Evolutionary conservation across 2,329 filamentous ascomycete species (phyloP).

Genomic region (Botrytis cinerea): DNA sequence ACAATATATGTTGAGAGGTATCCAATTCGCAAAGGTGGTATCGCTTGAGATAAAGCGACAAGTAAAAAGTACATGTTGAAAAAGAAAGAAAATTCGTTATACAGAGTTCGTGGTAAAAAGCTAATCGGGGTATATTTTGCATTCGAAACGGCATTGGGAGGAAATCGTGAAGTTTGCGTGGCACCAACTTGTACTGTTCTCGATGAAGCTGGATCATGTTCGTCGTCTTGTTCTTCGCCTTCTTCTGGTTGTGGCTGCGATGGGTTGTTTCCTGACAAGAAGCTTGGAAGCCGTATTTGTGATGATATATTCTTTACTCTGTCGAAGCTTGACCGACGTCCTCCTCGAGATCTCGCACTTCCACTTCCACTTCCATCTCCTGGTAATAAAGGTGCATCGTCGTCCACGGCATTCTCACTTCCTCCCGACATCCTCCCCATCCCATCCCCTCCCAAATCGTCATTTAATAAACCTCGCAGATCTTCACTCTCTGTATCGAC

Average conservation of each 20-base stretch:
- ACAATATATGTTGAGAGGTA: constrained; percentile 95
- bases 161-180: constrained; percentile 72
- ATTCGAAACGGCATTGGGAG: constrained; percentile 90
- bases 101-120: constrained; percentile 90
- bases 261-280: constrained; percentile 53
- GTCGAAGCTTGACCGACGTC: constrained; percentile 44
- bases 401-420: constrained; percentile 58
- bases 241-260: constrained; percentile 35
- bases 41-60: constrained; percentile 89
- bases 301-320: constrained; percentile 52
- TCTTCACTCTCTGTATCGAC: constrained; percentile 61
- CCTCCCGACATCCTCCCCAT: constrained; percentile 60
- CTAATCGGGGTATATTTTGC: constrained; percentile 96
- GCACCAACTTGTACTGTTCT: constrained; percentile 76
- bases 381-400: constrained; percentile 74
- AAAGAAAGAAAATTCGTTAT: constrained; percentile 99
- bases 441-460: constrained; percentile 53
- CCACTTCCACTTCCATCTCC: constrained; percentile 26
- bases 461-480: constrained; percentile 64
- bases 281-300: constrained; percentile 64
- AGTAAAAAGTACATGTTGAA: constrained; percentile 99
- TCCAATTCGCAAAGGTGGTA: constrained; percentile 85
- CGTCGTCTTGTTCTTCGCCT: constrained; percentile 50
- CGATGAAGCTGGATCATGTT: constrained; percentile 68
- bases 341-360: constrained; percentile 26